Evolutionary conservation across 1,284 basidiomycete species (phyloP).

Genomic region (Cutaneotrichosporon dermatis): DNA sequence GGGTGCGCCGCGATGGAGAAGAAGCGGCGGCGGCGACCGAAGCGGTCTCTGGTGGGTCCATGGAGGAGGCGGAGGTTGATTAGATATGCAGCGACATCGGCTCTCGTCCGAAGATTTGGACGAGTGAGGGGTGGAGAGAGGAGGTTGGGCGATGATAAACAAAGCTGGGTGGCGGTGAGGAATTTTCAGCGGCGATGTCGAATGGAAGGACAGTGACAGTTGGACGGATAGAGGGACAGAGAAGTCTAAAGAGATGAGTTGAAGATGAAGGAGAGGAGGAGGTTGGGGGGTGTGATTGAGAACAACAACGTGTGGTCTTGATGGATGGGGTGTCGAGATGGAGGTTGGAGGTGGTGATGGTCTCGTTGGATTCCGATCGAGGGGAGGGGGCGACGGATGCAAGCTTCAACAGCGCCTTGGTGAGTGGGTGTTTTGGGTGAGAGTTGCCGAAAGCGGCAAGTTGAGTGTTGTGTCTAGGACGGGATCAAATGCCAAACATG

Average conservation of each 20-base stretch:
- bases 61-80: not conserved
- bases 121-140: not conserved
- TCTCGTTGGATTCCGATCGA: too few species aligned
- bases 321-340: too few species aligned
- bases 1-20: not conserved
- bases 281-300: too few species aligned
- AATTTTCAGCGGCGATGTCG: not conserved
- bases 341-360: too few species aligned
- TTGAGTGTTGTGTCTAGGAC: not conserved
- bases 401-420: too few species aligned
- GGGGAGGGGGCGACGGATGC: too few species aligned
- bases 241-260: too few species aligned
- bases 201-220: not conserved
- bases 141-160: not conserved
- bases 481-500: not conserved
- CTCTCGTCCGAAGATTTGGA: not conserved
- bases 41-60: constrained; percentile 3
- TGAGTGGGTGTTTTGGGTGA: too few species aligned
- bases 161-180: not conserved
- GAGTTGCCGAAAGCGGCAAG: not conserved
- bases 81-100: too few species aligned
- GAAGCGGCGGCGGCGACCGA: too few species aligned
- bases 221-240: not conserved
- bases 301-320: too few species aligned
- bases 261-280: not conserved